phyloP scores from a whole-genome alignment of 441 rosid genomes.

The Euphorbia schlechtendalii region DNA sequence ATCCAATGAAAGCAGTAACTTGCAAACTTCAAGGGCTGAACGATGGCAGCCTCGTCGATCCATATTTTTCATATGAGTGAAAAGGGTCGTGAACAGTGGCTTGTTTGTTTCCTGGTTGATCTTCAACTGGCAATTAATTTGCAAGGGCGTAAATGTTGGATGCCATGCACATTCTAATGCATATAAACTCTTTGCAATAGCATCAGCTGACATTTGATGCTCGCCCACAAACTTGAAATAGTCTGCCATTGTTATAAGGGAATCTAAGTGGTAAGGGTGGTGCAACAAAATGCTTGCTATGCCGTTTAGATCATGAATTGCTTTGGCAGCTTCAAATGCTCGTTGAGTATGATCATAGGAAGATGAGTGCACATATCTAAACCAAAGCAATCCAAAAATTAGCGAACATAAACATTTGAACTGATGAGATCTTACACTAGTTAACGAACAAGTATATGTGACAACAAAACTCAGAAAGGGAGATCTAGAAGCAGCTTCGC shows the following conservation, averaged over 20 bases:
- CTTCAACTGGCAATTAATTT: conserved; percentile 71
- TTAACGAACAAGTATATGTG: not conserved
- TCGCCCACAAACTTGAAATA: conserved; percentile 78
- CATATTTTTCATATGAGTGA: conserved; percentile 83
- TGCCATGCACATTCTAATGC: conserved; percentile 92
- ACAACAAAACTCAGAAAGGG: not conserved
- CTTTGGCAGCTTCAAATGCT: conserved; percentile 75
- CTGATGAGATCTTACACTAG: conserved; percentile 1
- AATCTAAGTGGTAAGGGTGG: conserved; percentile 79
- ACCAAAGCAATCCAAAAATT: conserved; percentile 8
- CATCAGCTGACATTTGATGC: conserved; percentile 81
- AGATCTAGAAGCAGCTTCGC: not conserved
- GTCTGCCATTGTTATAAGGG: conserved; percentile 86
- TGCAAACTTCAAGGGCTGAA: conserved; percentile 86
- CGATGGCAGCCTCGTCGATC: conserved; percentile 88
- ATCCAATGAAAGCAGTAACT: conserved; percentile 71
- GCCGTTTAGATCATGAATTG: conserved; percentile 74
- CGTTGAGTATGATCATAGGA: conserved; percentile 68
- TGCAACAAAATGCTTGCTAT: conserved; percentile 58
- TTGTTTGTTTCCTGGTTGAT: conserved; percentile 68
- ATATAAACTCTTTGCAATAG: conserved; percentile 68
- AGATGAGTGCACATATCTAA: conserved; percentile 50
- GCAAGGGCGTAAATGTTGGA: conserved; percentile 71
- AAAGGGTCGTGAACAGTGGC: conserved; percentile 63
- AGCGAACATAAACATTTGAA: no score